Base-by-base conservation (phyloP, 805 yeast species). In the Cyberlindnera japonica region DNA sequence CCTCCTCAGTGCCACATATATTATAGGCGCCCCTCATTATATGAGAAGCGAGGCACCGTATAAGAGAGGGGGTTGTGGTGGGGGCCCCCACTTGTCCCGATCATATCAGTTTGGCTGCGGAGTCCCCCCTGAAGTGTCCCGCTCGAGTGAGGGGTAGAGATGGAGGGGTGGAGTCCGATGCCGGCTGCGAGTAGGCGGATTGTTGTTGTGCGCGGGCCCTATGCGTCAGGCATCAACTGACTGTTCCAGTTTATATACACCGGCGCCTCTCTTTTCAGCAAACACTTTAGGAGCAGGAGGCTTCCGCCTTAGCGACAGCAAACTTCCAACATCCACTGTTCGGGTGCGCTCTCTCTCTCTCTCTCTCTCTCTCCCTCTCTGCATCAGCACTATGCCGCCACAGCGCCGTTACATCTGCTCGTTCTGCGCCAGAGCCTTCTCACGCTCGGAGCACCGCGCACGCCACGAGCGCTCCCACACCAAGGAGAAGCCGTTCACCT, bases 401-500 rank as follows among this genome's bases (percentile, higher is more conserved):
- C 81, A 74, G 51, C 73, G 82, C 50, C 78, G 83, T 52, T 84
- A 83, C 60, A 74, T 82, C 28, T 85, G 95, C 63, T 78, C 84
- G 6, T 84, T 76, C 56, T 85, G 95, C 53, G 85, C 89, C 23
- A 69, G 90, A 47, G 82, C 87, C 6, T 84, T 84, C 55, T 77
- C 88, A n/a, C 65, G 93, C 37, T 75, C 84, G 10, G 93, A 84
- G 58, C 93, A 84, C 59, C 74, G 82, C 50, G 76, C 81, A 30
- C 72, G 93, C 35, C 93, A 84, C 53, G 91, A 84, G 59, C 64
- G 90, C 20, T 79, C 88, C 1, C 93, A 84, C 56, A 83, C 89
- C 12, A 83, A 83, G 53, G 87, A 81, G 53, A 78, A 87, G 47
- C 95, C 95, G 1, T 85, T 82, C 63, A 78, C 77, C 43, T 85